Conservation (phyloP, 2,329 filamentous ascomycete species). For the Neonectria sp. region DNA sequence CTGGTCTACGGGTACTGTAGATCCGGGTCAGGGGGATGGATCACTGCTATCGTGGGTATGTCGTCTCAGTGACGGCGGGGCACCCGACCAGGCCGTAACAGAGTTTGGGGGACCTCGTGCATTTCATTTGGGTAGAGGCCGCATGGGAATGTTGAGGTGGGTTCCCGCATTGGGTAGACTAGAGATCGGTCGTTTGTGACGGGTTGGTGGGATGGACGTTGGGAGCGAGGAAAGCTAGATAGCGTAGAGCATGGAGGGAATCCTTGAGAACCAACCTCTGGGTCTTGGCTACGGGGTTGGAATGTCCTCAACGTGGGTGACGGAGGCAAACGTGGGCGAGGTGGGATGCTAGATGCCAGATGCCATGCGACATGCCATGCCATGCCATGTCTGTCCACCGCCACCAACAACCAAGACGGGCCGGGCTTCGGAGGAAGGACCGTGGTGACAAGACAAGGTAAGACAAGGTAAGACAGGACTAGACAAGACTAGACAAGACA, state of each 20-base stretch:
- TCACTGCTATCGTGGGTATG: background rate
- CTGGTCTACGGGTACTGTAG: background rate
- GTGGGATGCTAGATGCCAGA: background rate
- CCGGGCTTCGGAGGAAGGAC: conserved; percentile 6
- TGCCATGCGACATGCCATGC: conserved; percentile 4
- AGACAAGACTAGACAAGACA: background rate
- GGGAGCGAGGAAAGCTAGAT: conserved; percentile 13
- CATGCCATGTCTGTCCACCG: conserved; percentile 2
- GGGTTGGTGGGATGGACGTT: conserved; percentile 9
- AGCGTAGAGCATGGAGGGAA: conserved; percentile 13
- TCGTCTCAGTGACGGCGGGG: conserved; percentile 10
- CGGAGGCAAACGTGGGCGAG: background rate
- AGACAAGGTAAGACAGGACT: background rate
- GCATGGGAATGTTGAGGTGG: conserved; percentile 5
- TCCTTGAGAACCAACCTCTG: conserved; percentile 11
- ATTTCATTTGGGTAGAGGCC: conserved; percentile 9
- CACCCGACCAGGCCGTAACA: background rate
- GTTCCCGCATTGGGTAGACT: conserved; percentile 14
- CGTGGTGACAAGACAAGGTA: background rate
- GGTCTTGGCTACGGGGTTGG: background rate
- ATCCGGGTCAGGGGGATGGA: conserved; percentile 5
- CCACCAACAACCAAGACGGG: background rate
- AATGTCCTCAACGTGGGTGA: background rate
- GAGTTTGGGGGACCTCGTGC: background rate
- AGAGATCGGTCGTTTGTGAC: conserved; percentile 25